A percentile compares a stretch with the other conserved stretches of the same genome.
Conservation (phyloP, 257 asterid genomes). For the Ilex asprella region DNA sequence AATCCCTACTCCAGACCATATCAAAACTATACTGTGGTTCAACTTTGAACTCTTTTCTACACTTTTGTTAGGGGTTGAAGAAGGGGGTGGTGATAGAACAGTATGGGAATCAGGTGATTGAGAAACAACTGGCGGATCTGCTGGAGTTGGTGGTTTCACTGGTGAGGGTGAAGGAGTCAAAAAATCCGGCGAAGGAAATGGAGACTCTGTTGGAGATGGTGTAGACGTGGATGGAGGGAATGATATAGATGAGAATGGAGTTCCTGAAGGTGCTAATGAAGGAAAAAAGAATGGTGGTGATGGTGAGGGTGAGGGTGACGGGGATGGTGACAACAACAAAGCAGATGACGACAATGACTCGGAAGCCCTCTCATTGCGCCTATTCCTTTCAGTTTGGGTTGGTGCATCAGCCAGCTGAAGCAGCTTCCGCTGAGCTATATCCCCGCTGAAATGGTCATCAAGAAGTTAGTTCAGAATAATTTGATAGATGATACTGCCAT, state of each 20-base stretch:
- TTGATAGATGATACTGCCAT: background rate
- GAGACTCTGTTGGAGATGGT: conserved; percentile 12
- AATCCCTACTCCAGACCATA: conserved; percentile 22
- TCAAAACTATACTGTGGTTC: conserved; percentile 3
- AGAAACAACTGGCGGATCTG: background rate
- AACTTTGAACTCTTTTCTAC: background rate
- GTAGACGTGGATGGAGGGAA: conserved; percentile 17
- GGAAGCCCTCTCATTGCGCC: no score
- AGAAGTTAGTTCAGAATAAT: background rate
- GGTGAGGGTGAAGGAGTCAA: conserved; percentile 2
- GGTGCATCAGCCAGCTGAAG: conserved; percentile 12
- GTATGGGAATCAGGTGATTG: conserved; percentile 10
- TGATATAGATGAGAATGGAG: conserved; percentile 20
- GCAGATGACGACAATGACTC: no score
- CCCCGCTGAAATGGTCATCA: conserved; percentile 12
- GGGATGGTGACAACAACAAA: no score
- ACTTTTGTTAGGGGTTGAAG: conserved; percentile 8
- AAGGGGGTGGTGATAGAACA: conserved; percentile 7
- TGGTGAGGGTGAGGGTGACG: background rate
- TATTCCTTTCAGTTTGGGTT: no score
- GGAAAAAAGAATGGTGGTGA: conserved; percentile 4
- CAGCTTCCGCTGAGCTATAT: conserved; percentile 18
- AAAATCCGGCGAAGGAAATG: conserved; percentile 10
- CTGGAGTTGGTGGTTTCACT: conserved; percentile 10
- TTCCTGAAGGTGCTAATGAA: conserved; percentile 5